A percentile compares a stretch with the other conserved stretches of the same genome.
Evolutionary conservation across 768 basidiomycete species (phyloP).

Genomic region (Leccinum ochraceum): DNA sequence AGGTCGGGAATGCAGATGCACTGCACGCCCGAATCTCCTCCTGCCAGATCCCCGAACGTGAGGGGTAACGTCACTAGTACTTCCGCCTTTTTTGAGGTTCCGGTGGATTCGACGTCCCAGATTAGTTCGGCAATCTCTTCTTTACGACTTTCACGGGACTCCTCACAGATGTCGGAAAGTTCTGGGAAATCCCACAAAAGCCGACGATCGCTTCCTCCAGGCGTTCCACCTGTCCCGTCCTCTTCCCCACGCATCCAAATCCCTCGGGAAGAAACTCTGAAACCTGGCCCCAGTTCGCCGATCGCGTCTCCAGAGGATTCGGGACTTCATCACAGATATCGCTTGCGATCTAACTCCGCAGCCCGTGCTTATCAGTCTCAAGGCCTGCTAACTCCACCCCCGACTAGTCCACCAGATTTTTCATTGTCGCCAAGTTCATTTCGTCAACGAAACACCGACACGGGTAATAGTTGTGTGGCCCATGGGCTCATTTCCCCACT

Average conservation of each 20-base stretch:
- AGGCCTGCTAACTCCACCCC: slow-evolving; percentile 9
- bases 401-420: slow-evolving; percentile 5
- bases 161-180: slow-evolving; percentile 4
- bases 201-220: slow-evolving; percentile 7
- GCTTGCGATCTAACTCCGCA: slow-evolving; percentile 1
- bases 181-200: not conserved
- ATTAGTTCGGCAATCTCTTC: not conserved
- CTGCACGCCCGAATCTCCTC: not conserved
- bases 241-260: slow-evolving; percentile 18
- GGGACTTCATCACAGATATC: slow-evolving; percentile 6
- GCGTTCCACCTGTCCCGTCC: not conserved
- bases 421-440: not conserved
- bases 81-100: not conserved
- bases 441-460: not conserved
- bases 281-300: slow-evolving; percentile 11
- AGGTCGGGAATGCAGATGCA: not conserved
- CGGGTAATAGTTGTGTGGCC: not conserved
- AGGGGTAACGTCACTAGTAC: not conserved
- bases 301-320: slow-evolving; percentile 21
- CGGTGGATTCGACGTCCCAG: not conserved
- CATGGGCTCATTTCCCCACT: not conserved
- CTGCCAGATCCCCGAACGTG: not conserved
- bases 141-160: slow-evolving; percentile 2
- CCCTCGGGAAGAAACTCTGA: slow-evolving; percentile 8
- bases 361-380: not conserved